phyloP scores from a whole-genome alignment of 176 grass and related monocot genomes.

The Carex kokanica region DNA sequence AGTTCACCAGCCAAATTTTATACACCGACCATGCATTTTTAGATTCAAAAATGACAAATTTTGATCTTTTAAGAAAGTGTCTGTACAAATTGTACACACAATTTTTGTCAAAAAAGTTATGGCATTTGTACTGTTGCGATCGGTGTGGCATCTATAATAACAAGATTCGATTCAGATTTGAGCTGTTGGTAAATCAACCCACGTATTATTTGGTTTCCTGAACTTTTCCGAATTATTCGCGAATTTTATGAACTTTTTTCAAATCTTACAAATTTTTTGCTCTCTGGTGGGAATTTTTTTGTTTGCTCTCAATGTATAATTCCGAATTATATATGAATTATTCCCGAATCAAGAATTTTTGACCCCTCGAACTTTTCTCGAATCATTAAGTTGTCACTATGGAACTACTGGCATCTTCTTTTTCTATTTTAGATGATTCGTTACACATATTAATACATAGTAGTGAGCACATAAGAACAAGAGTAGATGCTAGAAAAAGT shows the following conservation, averaged over 20 bases:
- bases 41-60: conserved; percentile 16
- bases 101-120: neutral
- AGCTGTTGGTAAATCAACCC: too few species aligned
- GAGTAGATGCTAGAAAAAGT: neutral
- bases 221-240: too few species aligned
- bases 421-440: neutral
- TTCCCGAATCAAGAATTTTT: too few species aligned
- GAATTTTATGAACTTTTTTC: too few species aligned
- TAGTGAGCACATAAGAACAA: neutral
- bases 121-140: neutral
- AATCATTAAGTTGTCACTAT: too few species aligned
- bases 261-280: too few species aligned
- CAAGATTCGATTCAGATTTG: too few species aligned
- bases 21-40: neutral
- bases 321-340: too few species aligned
- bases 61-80: conserved; percentile 23
- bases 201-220: too few species aligned
- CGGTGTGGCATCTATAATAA: neutral
- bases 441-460: neutral
- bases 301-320: too few species aligned
- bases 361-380: too few species aligned
- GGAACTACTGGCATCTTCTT: neutral
- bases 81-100: conserved; percentile 21
- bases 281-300: too few species aligned
- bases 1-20: neutral